phyloP scores from a whole-genome alignment of 2,329 filamentous ascomycete genomes.

The Magnaporthiopsis rhizophila region DNA sequence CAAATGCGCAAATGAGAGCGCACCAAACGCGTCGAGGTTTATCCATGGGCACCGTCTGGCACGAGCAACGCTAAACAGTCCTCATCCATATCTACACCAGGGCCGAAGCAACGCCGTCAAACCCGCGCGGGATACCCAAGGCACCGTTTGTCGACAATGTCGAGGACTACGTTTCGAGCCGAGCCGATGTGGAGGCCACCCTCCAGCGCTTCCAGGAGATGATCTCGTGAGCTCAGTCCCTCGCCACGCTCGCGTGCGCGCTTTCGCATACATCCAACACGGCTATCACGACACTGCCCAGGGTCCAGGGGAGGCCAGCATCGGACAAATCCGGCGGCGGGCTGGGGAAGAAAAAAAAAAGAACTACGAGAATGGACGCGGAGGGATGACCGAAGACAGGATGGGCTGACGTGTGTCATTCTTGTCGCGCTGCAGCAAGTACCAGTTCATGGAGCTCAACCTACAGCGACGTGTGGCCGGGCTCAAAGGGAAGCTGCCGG shows the following conservation, averaged over 20 bases:
- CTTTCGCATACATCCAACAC: background rate
- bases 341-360: background rate
- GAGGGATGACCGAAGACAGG: background rate
- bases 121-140: constrained; percentile 74
- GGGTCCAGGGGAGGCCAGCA: background rate
- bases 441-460: constrained; percentile 98
- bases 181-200: constrained; percentile 71
- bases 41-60: background rate
- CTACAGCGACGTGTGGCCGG: constrained; percentile 75
- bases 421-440: constrained; percentile 60
- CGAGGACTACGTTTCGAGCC: constrained; percentile 75
- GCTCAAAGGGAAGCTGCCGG: constrained; percentile 89
- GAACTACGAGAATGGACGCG: background rate
- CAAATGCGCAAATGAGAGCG: background rate
- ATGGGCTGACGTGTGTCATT: background rate
- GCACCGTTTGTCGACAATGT: constrained; percentile 84
- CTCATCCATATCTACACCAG: constrained; percentile 16
- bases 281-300: background rate
- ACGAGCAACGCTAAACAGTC: background rate
- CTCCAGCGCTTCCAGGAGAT: constrained; percentile 84
- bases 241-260: too few species aligned
- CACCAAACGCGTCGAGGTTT: background rate
- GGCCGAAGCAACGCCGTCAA: constrained; percentile 52
- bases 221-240: constrained; percentile 63
- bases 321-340: background rate